Percentiles rank a stretch among this genome's conserved stretches.
Conservation (phyloP, 768 basidiomycete species). For the Psilocybe subaeruginosa region DNA sequence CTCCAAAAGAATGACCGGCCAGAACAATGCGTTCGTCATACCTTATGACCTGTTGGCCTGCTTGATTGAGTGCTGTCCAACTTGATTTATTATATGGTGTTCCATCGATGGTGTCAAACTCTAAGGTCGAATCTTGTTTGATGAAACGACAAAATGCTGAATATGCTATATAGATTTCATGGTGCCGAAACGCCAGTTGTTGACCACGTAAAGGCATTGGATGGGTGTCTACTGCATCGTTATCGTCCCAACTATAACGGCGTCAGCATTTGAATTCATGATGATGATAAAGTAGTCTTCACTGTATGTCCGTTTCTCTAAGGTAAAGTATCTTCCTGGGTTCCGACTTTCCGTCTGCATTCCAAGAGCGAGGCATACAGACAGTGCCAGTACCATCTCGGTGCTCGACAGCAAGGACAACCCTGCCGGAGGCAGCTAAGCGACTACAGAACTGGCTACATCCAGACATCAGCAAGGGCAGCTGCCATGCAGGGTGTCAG, state of each 20-base stretch:
- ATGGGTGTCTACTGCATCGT: conserved; percentile 22
- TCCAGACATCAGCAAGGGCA: not conserved
- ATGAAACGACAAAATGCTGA: conserved; percentile 61
- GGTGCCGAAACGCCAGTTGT: conserved; percentile 70
- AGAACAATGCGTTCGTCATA: conserved; percentile 39
- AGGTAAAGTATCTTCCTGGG: conserved; percentile 50
- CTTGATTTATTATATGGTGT: conserved; percentile 37
- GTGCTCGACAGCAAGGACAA: conserved; percentile 85
- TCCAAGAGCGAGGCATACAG: conserved; percentile 41
- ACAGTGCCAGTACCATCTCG: conserved; percentile 77
- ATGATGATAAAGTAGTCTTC: conserved; percentile 21
- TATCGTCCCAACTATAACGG: conserved; percentile 31
- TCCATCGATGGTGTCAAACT: conserved; percentile 42
- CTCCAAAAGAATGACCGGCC: conserved; percentile 51
- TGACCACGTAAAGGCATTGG: conserved; percentile 60
- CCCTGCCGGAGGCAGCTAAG: conserved; percentile 76
- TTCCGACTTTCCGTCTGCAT: conserved; percentile 26
- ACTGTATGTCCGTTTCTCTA: conserved; percentile 59
- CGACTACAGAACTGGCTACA: conserved; percentile 69
- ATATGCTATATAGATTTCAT: conserved; percentile 71
- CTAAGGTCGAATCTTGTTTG: conserved; percentile 29
- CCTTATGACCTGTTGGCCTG: conserved; percentile 30
- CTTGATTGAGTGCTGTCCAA: conserved; percentile 36
- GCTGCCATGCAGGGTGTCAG: not conserved
- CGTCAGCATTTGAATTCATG: not conserved